Evolutionary conservation across 2,329 filamentous ascomycete genomes (phyloP), one percentile per base, ranked within the genome.

Genomic region (Geosmithia flava): DNA sequence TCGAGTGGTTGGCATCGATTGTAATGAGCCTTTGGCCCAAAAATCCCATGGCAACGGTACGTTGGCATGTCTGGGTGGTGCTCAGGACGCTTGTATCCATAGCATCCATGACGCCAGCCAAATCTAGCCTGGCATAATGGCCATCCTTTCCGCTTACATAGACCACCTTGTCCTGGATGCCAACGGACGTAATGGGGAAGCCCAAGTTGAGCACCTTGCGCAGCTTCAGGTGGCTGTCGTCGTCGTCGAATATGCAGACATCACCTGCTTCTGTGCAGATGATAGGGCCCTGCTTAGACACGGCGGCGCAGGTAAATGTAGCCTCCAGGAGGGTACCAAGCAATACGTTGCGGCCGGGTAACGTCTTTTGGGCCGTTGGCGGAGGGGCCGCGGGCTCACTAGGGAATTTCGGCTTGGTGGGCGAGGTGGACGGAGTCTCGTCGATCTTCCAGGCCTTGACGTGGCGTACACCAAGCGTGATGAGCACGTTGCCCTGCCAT

Each of bases 381-480:
- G 60, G 59, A 5, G 60, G 15, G 33, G 33, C 10, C 13, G 33
- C 6, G 5, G 56, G 55, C 45, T 80, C 77, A 46, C 62, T 56
- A 19, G 66, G 59, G 50, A 78, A 74, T 53, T 75, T 78, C 58
- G 75, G 64, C 59, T 87, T 87, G 8, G 74, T 69, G 1, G 85
- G 83, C 20, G 84, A 84, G 5, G 68, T 66, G 17, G 72, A 67
- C 42, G 70, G 49, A 58, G 57, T 67, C 23, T 91, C 87, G 37
- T 93, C 86, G 11, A 93, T 75, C 55, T 83, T 83, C 93, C 93
- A 98, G 46, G 94, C 78, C 65, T 96, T 97, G 62, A 96, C 80
- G 66, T 96, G 91, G 23, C 93, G 81, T 47, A 93, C 85, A 15
- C 93, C 93, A 20, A 93, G 79, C 52, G 91, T 96, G 50, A 98